Conservation (phyloP, 805 yeast species). For the Candida chilensis region DNA sequence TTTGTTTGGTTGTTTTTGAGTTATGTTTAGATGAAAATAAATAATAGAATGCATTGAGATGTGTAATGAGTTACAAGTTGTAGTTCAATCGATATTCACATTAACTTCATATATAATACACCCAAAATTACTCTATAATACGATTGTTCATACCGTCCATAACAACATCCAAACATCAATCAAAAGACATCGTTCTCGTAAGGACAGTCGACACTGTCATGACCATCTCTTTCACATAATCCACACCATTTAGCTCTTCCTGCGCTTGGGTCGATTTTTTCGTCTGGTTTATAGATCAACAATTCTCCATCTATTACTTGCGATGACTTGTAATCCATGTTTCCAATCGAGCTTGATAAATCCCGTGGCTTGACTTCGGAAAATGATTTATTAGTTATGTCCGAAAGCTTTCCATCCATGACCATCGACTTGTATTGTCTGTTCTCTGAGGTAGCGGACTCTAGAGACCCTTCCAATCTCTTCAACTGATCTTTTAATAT, state of each 20-base stretch:
- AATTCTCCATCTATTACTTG: constrained; percentile 22
- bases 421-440: constrained; percentile 15
- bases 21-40: too few relatives aligned
- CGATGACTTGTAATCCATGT: constrained; percentile 5
- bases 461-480: constrained; percentile 12
- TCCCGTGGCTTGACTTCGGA: constrained; percentile 2
- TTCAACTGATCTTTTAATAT: constrained; percentile 12
- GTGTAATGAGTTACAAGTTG: too few relatives aligned
- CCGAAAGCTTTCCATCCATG: constrained; percentile 5
- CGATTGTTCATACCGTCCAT: too few relatives aligned
- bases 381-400: constrained; percentile 5
- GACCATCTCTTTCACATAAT: constrained; percentile 85
- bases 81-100: too few relatives aligned
- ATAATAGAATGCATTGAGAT: too few relatives aligned
- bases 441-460: constrained; percentile 12
- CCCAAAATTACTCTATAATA: too few relatives aligned
- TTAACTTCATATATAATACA: too few relatives aligned
- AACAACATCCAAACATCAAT: too few relatives aligned
- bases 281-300: constrained; percentile 42
- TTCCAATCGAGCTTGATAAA: constrained; percentile 1
- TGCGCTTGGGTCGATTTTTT: constrained; percentile 51
- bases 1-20: too few relatives aligned
- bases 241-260: constrained; percentile 88
- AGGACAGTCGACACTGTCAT: constrained; percentile 82
- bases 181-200: constrained; percentile 57